Percentiles rank a stretch among this genome's conserved stretches.
phyloP scores from a whole-genome alignment of 495 filamentous ascomycete genomes.

The Penicillium atrosanguineum region DNA sequence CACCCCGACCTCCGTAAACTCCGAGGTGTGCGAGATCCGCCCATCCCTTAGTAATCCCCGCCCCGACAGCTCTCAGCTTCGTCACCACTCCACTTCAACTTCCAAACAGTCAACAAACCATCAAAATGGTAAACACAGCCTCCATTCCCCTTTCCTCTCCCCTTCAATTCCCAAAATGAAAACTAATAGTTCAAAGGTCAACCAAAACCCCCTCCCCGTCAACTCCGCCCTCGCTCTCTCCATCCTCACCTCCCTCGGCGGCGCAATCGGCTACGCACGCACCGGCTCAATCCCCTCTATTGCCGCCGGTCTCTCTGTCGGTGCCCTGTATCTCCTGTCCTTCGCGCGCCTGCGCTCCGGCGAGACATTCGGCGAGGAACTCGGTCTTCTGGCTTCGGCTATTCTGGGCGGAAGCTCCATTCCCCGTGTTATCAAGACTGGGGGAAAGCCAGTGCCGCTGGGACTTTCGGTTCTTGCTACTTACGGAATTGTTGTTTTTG shows the following conservation, averaged over 20 bases:
- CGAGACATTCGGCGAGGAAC: slow-evolving; percentile 70
- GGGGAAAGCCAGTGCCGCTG: slow-evolving; percentile 71
- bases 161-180: neutral
- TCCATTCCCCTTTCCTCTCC: neutral
- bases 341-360: slow-evolving; percentile 37
- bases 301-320: slow-evolving; percentile 77
- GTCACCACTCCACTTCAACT: neutral
- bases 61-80: neutral
- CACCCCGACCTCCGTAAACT: neutral
- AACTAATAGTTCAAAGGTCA: slow-evolving; percentile 5
- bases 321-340: slow-evolving; percentile 55
- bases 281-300: slow-evolving; percentile 85
- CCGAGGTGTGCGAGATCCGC: neutral
- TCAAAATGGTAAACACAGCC: slow-evolving; percentile 16
- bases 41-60: neutral
- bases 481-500: slow-evolving; percentile 68
- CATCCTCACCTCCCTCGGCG: slow-evolving; percentile 79
- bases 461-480: slow-evolving; percentile 64
- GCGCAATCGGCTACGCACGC: slow-evolving; percentile 77
- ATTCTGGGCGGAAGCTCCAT: slow-evolving; percentile 79
- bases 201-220: slow-evolving; percentile 15
- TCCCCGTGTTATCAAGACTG: slow-evolving; percentile 74
- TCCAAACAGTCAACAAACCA: slow-evolving; percentile 2
- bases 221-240: slow-evolving; percentile 70
- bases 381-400: slow-evolving; percentile 73